Conservation (phyloP, 108 stramenopile species). For the Aureococcus anophagefferens region DNA sequence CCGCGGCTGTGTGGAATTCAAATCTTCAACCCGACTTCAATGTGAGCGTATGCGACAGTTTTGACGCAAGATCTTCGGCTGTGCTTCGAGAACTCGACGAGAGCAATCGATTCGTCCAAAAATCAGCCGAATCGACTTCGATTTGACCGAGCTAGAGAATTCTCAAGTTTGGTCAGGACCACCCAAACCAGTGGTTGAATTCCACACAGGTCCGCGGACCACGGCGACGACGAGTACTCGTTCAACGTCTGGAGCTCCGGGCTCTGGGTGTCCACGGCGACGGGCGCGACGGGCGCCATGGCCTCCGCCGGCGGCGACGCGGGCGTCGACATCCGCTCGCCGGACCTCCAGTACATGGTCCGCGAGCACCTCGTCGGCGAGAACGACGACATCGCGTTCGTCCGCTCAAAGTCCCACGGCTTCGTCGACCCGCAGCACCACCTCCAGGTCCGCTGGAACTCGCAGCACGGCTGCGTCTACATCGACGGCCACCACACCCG, state of each 20-base stretch:
- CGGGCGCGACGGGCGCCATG: slow-evolving; percentile 78
- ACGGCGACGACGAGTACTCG: slow-evolving; percentile 18
- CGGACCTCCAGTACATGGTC: slow-evolving; percentile 80
- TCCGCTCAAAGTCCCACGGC: slow-evolving; percentile 50
- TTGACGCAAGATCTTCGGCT: too few relatives aligned
- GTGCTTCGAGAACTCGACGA: too few relatives aligned
- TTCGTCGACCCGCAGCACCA: slow-evolving; percentile 55
- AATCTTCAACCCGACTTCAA: too few relatives aligned
- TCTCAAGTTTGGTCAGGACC: too few relatives aligned
- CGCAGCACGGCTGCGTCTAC: slow-evolving; percentile 73
- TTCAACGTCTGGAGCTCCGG: slow-evolving; percentile 85
- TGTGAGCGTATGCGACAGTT: too few relatives aligned
- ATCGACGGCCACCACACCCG: slow-evolving; percentile 79
- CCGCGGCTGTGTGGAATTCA: too few relatives aligned
- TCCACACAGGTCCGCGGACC: too few relatives aligned
- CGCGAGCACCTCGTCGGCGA: slow-evolving; percentile 79
- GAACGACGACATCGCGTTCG: slow-evolving; percentile 44
- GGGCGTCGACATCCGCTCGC: slow-evolving; percentile 52
- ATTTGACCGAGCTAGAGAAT: too few relatives aligned
- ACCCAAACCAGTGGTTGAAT: too few relatives aligned
- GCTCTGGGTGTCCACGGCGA: slow-evolving; percentile 67
- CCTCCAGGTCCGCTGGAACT: slow-evolving; percentile 85
- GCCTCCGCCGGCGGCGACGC: slow-evolving; percentile 69
- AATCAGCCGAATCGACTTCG: too few relatives aligned
- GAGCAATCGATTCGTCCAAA: too few relatives aligned